These are phyloP conservation scores for Clitocybe nebularis DNA, from an alignment of 1,284 basidiomycete species.

Conservation along the genomic window DNA sequence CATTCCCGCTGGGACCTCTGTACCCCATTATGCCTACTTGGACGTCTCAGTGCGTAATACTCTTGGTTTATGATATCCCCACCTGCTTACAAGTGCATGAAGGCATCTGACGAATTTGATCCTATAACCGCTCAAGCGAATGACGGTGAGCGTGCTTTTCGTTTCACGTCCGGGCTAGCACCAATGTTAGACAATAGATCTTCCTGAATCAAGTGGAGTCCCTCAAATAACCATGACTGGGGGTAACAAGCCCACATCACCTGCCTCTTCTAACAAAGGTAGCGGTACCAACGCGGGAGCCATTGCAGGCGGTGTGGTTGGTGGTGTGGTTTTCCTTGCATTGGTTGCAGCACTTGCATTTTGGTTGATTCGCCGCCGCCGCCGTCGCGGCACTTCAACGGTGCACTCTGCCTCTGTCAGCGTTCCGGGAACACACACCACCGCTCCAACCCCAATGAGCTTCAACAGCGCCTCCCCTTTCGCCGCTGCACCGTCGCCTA, in stretches of 20 bases:
- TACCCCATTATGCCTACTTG: slow-evolving; percentile 37
- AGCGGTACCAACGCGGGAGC: too few relatives aligned
- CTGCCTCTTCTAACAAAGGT: slow-evolving; percentile 21
- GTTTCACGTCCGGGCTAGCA: background rate
- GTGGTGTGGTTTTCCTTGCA: slow-evolving; percentile 32
- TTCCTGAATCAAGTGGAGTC: slow-evolving; percentile 19
- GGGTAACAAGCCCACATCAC: slow-evolving; percentile 1
- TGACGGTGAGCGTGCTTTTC: slow-evolving; percentile 2
- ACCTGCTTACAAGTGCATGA: background rate
- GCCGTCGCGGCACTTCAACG: too few relatives aligned
- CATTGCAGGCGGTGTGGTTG: slow-evolving; percentile 43
- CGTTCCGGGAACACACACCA: background rate
- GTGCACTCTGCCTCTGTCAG: slow-evolving; percentile 16
- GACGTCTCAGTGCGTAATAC: slow-evolving; percentile 26
- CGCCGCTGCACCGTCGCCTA: slow-evolving; percentile 21
- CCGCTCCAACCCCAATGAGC: slow-evolving; percentile 18
- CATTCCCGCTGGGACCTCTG: slow-evolving; percentile 30
- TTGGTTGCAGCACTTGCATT: slow-evolving; percentile 30
- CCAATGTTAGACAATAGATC: slow-evolving; percentile 12
- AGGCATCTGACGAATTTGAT: slow-evolving; percentile 27
- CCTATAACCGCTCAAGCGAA: slow-evolving; percentile 20
- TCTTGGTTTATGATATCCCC: background rate
- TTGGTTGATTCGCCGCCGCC: slow-evolving; percentile 32
- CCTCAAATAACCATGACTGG: background rate
- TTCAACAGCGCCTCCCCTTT: slow-evolving; percentile 20